A percentile compares a stretch with the other conserved stretches of the same genome.
phyloP scores from a whole-genome alignment of 208 protist genomes.

The Trypanosoma caninum region DNA sequence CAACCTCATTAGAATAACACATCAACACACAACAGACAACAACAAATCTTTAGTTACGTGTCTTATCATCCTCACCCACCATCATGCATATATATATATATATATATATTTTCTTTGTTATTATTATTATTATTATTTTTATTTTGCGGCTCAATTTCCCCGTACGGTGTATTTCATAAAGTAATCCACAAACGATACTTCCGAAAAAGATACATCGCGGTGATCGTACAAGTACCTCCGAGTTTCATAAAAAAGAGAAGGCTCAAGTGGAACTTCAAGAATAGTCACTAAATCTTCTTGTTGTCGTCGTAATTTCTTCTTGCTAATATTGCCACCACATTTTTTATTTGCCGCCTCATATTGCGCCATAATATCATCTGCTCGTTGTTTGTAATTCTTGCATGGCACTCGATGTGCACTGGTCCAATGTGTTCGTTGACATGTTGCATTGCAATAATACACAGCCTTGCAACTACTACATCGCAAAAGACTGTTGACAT shows the following conservation, averaged over 20 bases:
- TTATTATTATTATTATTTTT: not conserved
- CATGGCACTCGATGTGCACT: slow-evolving; percentile 55
- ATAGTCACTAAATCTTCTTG: slow-evolving; percentile 31
- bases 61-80: too few species aligned
- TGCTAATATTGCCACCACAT: slow-evolving; percentile 15
- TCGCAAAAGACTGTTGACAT: slow-evolving; percentile 35
- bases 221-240: slow-evolving; percentile 75
- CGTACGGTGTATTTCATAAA: slow-evolving; percentile 80
- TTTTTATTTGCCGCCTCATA: slow-evolving; percentile 46
- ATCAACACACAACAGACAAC: too few species aligned
- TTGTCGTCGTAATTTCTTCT: slow-evolving; percentile 21
- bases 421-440: slow-evolving; percentile 66
- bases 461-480: slow-evolving; percentile 79
- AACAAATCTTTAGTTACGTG: too few species aligned
- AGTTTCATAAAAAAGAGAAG: slow-evolving; percentile 64
- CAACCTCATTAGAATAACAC: too few species aligned
- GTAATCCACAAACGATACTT: slow-evolving; percentile 69
- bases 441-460: slow-evolving; percentile 73
- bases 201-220: slow-evolving; percentile 47
- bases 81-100: too few species aligned
- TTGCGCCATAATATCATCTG: slow-evolving; percentile 36
- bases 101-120: not conserved
- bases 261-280: slow-evolving; percentile 67
- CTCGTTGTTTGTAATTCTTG: slow-evolving; percentile 48
- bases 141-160: slow-evolving; percentile 25